Percentiles rank a stretch among this genome's conserved stretches.
phyloP scores from a whole-genome alignment of 176 grass and related monocot genomes.

The Hordeum marinum region DNA sequence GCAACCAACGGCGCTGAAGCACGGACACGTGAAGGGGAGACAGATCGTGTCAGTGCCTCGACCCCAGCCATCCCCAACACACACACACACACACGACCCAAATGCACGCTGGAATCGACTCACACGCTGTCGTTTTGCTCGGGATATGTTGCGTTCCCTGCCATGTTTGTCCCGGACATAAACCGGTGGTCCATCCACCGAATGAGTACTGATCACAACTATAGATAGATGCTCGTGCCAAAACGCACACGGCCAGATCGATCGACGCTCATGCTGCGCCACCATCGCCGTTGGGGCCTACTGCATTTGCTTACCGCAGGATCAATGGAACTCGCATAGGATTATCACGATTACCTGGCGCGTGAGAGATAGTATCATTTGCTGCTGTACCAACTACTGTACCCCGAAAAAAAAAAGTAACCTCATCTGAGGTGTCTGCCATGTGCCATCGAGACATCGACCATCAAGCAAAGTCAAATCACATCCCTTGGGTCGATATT shows the following conservation, averaged over 20 bases:
- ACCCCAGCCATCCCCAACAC: not conserved
- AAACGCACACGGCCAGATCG: not conserved
- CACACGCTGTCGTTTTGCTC: not conserved
- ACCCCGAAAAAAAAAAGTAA: not conserved
- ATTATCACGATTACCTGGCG: no score
- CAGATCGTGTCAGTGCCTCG: not conserved
- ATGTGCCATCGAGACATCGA: not conserved
- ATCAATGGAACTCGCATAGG: not conserved
- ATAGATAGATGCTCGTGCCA: not conserved
- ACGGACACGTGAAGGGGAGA: not conserved
- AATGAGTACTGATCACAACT: not conserved
- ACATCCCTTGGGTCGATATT: not conserved
- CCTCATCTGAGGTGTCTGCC: not conserved
- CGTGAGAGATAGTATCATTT: no score
- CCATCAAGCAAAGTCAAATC: conserved; percentile 7
- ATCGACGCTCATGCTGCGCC: not conserved
- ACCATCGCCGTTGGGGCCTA: not conserved
- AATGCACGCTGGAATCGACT: not conserved
- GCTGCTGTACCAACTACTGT: no score
- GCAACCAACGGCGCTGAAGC: no score
- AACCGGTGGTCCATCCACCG: not conserved
- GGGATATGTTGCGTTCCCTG: not conserved
- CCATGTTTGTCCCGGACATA: not conserved
- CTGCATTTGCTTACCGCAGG: not conserved
- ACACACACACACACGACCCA: not conserved